Evolutionary conservation across 2,329 filamentous ascomycete genomes (phyloP).

Genomic region (Tolypocladium capitatum): DNA sequence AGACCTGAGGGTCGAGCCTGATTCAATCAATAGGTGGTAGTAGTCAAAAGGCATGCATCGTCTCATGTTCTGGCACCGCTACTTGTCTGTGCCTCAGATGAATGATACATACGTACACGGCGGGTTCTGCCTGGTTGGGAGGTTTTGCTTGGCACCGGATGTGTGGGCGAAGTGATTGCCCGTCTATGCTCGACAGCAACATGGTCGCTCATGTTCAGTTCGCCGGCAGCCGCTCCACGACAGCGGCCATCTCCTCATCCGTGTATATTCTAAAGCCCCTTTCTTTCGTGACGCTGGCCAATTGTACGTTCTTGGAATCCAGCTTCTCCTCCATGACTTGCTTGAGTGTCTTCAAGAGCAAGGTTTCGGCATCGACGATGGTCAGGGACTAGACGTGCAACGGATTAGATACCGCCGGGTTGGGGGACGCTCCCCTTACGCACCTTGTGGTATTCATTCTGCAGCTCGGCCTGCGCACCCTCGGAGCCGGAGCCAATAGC

Average conservation of each 20-base stretch:
- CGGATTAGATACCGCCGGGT: conserved; percentile 2
- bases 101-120: not conserved
- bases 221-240: conserved; percentile 69
- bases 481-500: conserved; percentile 96
- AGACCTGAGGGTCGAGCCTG: not conserved
- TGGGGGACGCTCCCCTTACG: conserved; percentile 3
- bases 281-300: conserved; percentile 95
- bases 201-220: conserved; percentile 30
- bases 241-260: conserved; percentile 90
- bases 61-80: not conserved
- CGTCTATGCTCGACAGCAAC: not conserved
- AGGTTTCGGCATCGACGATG: conserved; percentile 80
- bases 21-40: not conserved
- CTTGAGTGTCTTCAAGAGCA: conserved; percentile 95
- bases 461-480: conserved; percentile 91
- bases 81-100: not conserved
- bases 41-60: not conserved
- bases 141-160: not conserved
- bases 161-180: not conserved
- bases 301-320: conserved; percentile 95
- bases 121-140: not conserved
- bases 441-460: conserved; percentile 96
- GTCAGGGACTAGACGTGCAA: conserved; percentile 55
- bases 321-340: conserved; percentile 99
- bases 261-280: conserved; percentile 98